Percentiles rank a stretch among this genome's conserved stretches.
phyloP scores from a whole-genome alignment of 176 grass and related monocot genomes.

The Oryza coarctata region DNA sequence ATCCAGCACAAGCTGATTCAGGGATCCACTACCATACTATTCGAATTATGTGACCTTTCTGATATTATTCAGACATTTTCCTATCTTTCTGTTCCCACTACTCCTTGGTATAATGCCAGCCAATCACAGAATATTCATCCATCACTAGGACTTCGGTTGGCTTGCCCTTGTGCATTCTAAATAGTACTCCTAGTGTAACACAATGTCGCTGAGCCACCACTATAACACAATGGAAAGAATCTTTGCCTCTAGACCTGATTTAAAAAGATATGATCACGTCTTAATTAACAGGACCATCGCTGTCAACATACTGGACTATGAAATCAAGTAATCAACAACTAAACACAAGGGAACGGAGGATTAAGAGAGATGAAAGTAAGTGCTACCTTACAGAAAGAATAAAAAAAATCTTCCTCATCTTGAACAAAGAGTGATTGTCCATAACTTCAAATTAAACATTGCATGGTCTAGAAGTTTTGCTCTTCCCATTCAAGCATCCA shows the following conservation, averaged over 20 bases:
- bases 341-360: neutral
- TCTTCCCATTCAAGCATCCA: conserved; percentile 10
- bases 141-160: neutral
- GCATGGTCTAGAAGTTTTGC: neutral
- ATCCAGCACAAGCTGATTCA: conserved; percentile 38
- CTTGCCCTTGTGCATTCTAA: neutral
- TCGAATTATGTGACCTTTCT: neutral
- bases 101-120: neutral
- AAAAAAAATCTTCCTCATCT: neutral
- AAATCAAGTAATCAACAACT: neutral
- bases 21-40: conserved; percentile 28
- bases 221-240: neutral
- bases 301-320: neutral
- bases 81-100: conserved; percentile 9
- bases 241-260: neutral
- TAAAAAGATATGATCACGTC: neutral
- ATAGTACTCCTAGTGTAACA: neutral
- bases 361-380: neutral
- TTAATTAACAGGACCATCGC: neutral
- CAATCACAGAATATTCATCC: conserved; percentile 31
- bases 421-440: neutral
- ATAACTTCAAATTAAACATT: neutral
- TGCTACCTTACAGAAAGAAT: neutral
- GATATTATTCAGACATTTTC: conserved; percentile 2
- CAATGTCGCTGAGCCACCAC: neutral